Base-by-base conservation (phyloP, 257 asterid species). In the Asclepias syriaca region DNA sequence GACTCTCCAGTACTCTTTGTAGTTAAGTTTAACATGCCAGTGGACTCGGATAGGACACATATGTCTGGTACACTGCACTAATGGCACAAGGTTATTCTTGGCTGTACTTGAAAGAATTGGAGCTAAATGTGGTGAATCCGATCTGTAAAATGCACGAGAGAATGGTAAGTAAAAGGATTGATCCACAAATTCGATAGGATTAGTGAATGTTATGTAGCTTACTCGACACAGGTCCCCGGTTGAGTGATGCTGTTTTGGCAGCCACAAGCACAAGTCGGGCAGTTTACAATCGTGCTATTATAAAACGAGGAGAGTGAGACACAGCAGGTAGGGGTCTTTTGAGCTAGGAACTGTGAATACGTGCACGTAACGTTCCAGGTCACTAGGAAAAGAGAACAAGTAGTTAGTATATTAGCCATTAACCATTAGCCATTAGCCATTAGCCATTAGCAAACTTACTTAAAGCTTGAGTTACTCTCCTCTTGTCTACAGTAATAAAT, bases 21-120 rank as follows among this genome's bases (percentile, higher is more conserved):
- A 83, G 74, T 83, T 85, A 8, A 66, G 32, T 67, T 86, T 84
- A 43, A 86, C 65, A 10, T 86, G 90, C 90, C 90, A 86, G 34
- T 86, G 90, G 51, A 83, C 81, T 55, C 85, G 74, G 69, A 83
- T n/a, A 1, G 88, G 90, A 74, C 90, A 83, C 90, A 86, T 81
- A 32, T 85, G 89, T 1, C 68, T 69, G 29, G 85, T 80, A 32
- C 89, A 85, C 18, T 69, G 82, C 27, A 84, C 67, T 29, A 79
- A 69, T 58, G 84, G 86, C 0, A 74, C 19, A 40, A 53, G 22
- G 63, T 49, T 77, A 60, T 77, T 75, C 66, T 77, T 79, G 49
- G 43, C 77, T 0, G 73, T 72, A 24, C 32, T 74, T 50, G 80
- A 15, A 63, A 78, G 78, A 5, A 69, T 65, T 16, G 87, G 71